Evolutionary conservation across 768 basidiomycete genomes (phyloP), one percentile per base, ranked within the genome.

Genomic region (Termitomyces sp.): DNA sequence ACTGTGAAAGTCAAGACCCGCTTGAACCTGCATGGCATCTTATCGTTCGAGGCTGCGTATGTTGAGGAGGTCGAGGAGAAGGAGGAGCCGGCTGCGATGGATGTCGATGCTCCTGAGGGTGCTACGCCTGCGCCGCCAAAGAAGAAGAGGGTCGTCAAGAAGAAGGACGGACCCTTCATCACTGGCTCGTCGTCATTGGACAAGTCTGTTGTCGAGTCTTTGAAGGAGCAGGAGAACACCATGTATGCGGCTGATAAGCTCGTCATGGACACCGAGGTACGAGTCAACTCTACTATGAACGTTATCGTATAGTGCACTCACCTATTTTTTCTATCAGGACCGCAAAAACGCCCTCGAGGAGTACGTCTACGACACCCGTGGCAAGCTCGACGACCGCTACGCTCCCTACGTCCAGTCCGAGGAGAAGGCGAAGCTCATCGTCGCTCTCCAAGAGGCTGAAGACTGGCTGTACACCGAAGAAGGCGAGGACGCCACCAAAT

Each of bases 281-380:
- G 84, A 77, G 62, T 39, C 50, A 20, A 32, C 55, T 67, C 15
- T 40, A 1, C 15, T 40, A 1, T 33, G 3, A 13, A n/a, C 24
- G 38, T 57, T 16, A 11, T 56, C 4, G 33, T 9, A 55, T 6
- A 46, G n/a, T n/a, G 16, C n/a, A n/a, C 55, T 20, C 59, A 65
- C 11, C 32, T 44, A 55, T 50, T 52, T 57, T 48, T 42, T 20
- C 0, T 7, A 40, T 32, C 57, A 96, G 94, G 92, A 98, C 76
- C 88, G 92, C 75, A 99, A 98, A 80, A 99, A 99, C 72, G 95
- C 96, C 4, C 87, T 99, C 15, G 96, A 99, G 78, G 97, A 98
- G 78, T 98, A 96, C 79, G 91, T 98, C 60, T 98, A 98, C 77
- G 96, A 98, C 74, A 94, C 84, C 70, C 91, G 95, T 42, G 80